These are phyloP conservation scores for Curvularia sp. DNA, from an alignment of 2,329 filamentous ascomycete genomes.

Conservation along the genomic window DNA sequence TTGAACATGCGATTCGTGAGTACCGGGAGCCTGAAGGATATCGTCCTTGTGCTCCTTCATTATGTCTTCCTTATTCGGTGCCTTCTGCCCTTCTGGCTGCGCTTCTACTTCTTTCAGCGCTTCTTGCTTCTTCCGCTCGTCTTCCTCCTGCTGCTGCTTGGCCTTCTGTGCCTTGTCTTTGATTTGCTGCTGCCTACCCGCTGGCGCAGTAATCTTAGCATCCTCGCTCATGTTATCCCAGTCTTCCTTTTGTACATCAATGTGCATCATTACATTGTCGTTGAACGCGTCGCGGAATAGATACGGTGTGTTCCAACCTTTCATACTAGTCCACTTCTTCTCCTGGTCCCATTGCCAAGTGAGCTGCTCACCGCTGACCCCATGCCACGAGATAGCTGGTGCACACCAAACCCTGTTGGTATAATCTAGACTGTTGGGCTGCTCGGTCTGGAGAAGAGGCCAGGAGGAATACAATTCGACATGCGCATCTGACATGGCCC, in stretches of 20 bases:
- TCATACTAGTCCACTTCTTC: constrained; percentile 41
- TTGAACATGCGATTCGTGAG: neutral
- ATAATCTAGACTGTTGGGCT: constrained; percentile 51
- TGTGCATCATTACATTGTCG: constrained; percentile 40
- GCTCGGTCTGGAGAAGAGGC: constrained; percentile 56
- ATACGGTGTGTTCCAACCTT: constrained; percentile 46
- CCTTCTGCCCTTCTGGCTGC: neutral
- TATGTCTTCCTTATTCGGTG: neutral
- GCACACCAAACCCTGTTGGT: constrained; percentile 53
- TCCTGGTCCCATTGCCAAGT: constrained; percentile 44
- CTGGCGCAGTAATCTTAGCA: constrained; percentile 27
- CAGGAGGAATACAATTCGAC: constrained; percentile 50
- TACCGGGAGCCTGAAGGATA: constrained; percentile 8
- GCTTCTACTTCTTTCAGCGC: neutral
- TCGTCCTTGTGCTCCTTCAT: constrained; percentile 2
- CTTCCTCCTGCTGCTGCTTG: neutral
- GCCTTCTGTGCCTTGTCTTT: constrained; percentile 20
- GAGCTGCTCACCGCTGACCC: constrained; percentile 34
- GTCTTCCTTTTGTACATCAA: constrained; percentile 35
- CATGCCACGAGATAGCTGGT: constrained; percentile 52
- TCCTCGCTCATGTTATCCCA: constrained; percentile 48
- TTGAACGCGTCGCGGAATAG: constrained; percentile 46
- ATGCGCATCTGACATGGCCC: constrained; percentile 44
- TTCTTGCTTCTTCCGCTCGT: neutral
- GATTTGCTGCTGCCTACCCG: constrained; percentile 26